Percentiles rank a stretch among this genome's conserved stretches.
These are phyloP conservation scores for Talaromyces sp. DNA, from an alignment of 2,329 filamentous ascomycete species.

Conservation along the genomic window DNA sequence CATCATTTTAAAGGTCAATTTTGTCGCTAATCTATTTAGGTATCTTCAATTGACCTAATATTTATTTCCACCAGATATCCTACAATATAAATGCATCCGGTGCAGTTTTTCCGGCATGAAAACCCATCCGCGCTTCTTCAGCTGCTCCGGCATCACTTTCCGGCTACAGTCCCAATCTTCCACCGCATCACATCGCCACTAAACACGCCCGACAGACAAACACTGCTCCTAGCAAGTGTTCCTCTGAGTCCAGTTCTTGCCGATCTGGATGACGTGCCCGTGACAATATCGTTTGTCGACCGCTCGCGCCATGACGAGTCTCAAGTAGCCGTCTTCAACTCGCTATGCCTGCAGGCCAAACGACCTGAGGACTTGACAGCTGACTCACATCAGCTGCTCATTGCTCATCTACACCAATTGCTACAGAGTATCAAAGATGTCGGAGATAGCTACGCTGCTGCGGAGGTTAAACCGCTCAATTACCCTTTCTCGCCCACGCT, in stretches of 20 bases:
- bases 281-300: background rate
- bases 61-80: background rate
- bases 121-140: background rate
- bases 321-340: conserved; percentile 1
- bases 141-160: background rate
- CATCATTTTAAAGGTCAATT: background rate
- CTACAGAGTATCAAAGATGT: background rate
- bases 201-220: conserved; percentile 3
- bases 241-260: background rate
- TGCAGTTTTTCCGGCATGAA: background rate
- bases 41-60: background rate
- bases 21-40: background rate
- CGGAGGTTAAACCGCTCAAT: conserved; percentile 1
- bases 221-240: background rate
- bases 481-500: conserved; percentile 1
- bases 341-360: conserved; percentile 1
- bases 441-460: background rate
- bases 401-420: background rate
- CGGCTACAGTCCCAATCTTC: background rate
- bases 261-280: background rate
- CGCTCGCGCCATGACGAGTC: conserved; percentile 5
- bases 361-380: background rate
- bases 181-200: conserved; percentile 4
- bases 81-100: background rate
- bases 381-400: background rate